These are phyloP conservation scores for Agaricus sinodeliciosus DNA, from an alignment of 768 basidiomycete genomes.

Conservation along the genomic window DNA sequence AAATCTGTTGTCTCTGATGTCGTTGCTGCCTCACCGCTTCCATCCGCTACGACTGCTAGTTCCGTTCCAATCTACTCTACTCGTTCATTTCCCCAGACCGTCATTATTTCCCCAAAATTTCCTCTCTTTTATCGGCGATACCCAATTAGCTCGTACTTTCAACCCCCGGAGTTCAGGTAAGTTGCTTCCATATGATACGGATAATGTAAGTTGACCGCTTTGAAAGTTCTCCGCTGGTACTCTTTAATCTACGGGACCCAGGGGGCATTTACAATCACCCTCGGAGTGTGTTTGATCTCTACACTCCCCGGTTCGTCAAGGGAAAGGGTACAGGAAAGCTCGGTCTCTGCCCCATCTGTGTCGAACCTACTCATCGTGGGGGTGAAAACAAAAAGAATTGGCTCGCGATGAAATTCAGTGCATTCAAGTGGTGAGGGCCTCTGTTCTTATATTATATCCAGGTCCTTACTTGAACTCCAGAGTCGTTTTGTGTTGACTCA, in stretches of 20 bases:
- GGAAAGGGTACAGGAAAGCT: slow-evolving; percentile 64
- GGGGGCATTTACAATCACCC: slow-evolving; percentile 57
- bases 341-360: slow-evolving; percentile 74
- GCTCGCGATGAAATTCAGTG: slow-evolving; percentile 76
- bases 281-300: slow-evolving; percentile 56
- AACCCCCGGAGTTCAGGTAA: slow-evolving; percentile 32
- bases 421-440: slow-evolving; percentile 66
- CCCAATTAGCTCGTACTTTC: slow-evolving; percentile 53
- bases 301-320: slow-evolving; percentile 72
- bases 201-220: background rate
- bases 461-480: background rate
- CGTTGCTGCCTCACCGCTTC: background rate
- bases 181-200: slow-evolving; percentile 10
- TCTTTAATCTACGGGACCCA: slow-evolving; percentile 30
- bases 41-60: background rate
- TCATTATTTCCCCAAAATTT: slow-evolving; percentile 44
- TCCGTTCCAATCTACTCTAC: slow-evolving; percentile 19
- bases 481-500: background rate
- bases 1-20: background rate
- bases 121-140: slow-evolving; percentile 67
- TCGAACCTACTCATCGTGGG: slow-evolving; percentile 52
- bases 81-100: slow-evolving; percentile 44
- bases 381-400: slow-evolving; percentile 61
- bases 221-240: slow-evolving; percentile 27
- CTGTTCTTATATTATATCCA: background rate